A percentile compares a stretch with the other conserved stretches of the same genome.
These are phyloP conservation scores for Neonectria magnoliae DNA, from an alignment of 2,329 filamentous ascomycete genomes.

Conservation along the genomic window DNA sequence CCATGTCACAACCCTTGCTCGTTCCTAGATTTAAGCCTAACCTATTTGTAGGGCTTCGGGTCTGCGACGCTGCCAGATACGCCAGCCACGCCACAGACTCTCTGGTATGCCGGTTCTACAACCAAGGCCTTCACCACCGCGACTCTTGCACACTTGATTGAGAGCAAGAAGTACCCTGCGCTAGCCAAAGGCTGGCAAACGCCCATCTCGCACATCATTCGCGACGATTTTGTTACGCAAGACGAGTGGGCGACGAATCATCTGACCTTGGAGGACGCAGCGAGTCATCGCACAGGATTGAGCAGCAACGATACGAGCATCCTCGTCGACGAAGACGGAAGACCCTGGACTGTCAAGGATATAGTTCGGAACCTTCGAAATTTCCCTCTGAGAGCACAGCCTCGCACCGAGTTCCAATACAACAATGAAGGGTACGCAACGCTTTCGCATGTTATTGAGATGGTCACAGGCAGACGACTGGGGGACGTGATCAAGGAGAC, in stretches of 20 bases:
- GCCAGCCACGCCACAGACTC: constrained; percentile 55
- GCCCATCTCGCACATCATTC: constrained; percentile 57
- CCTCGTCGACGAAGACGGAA: constrained; percentile 48
- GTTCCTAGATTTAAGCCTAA: not conserved
- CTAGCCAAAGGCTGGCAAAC: constrained; percentile 57
- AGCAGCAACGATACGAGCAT: constrained; percentile 52
- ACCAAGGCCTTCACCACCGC: constrained; percentile 66
- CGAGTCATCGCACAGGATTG: constrained; percentile 63
- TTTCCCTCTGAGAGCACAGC: constrained; percentile 54
- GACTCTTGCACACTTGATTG: constrained; percentile 59
- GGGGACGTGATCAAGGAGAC: constrained; percentile 51
- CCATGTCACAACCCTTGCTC: not conserved
- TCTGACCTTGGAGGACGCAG: constrained; percentile 63
- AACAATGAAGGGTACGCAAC: constrained; percentile 61
- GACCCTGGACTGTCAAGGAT: constrained; percentile 43
- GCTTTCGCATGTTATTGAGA: constrained; percentile 58
- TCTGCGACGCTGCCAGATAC: constrained; percentile 48
- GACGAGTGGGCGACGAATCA: constrained; percentile 57
- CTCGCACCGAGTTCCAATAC: constrained; percentile 58
- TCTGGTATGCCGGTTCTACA: constrained; percentile 65
- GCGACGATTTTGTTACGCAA: constrained; percentile 62
- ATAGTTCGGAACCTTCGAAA: constrained; percentile 56
- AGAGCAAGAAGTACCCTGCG: constrained; percentile 48
- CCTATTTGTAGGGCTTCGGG: constrained; percentile 40
- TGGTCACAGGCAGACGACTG: constrained; percentile 49